Evolutionary conservation across 2,329 filamentous ascomycete genomes (phyloP), one percentile per base, ranked within the genome.

Genomic region (Claviceps arundinis): DNA sequence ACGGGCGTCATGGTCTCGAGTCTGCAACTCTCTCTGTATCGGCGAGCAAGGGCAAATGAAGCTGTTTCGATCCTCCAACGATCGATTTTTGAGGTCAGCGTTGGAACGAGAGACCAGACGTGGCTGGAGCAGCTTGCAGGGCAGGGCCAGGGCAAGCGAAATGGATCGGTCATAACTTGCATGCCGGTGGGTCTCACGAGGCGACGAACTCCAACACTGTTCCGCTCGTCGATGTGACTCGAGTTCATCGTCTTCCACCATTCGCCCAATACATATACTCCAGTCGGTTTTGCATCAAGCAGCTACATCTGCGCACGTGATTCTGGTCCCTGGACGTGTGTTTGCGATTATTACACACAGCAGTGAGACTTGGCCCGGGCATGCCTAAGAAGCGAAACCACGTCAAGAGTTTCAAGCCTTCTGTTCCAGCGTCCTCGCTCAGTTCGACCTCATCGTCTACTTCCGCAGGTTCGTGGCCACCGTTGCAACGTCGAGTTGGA

Each of bases 341-440:
- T 24, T 17, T 44, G 13, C 48, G 30, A 22, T 37, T 30, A n/a
- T 13, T 14, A 16, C 9, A 37, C 14, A 37, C 6, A 37, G 40
- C 37, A 30, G 38, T 26, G 19, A 14, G 16, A 46, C 55, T 51
- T 58, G 50, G 50, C 51, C 49, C 53, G 63, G 69, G 66, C 56
- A 84, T 84, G 80, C 77, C 80, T 67, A 83, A 82, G 72, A 83
- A 82, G 73, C 73, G 77, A 65, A 74, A 77, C 52, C 70, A 74
- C 58, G 60, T 66, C 59, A 71, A 70, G 61, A 79, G 76, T 60
- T 77, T 78, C 57, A 83, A 82, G 64, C 79, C 79, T 58, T 73
- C 69, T 59, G 75, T 74, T 55, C 76, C 77, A 59, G 73, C 77
- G 57, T 71, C 74, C 51, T 73, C 73, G 54, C 55, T 26, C 38